Percentiles rank a stretch among this genome's conserved stretches.
phyloP scores from a whole-genome alignment of 2,329 filamentous ascomycete species.

The Aspergillus sergii region DNA sequence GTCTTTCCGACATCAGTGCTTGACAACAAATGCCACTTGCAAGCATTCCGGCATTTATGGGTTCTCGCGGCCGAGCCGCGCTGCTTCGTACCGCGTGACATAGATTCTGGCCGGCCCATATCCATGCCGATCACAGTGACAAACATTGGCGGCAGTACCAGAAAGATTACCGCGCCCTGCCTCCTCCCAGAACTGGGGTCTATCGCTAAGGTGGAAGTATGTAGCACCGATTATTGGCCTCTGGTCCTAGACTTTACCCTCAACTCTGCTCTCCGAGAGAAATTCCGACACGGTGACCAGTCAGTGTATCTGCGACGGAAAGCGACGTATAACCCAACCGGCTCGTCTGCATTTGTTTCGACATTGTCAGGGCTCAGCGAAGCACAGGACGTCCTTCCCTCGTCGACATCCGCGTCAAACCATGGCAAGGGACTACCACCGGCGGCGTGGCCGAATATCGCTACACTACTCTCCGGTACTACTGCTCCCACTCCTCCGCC shows the following conservation, averaged over 20 bases:
- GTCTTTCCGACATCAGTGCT: slow-evolving; percentile 86
- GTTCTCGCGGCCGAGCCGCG: slow-evolving; percentile 87
- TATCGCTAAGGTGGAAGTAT: slow-evolving; percentile 41
- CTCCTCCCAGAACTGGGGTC: slow-evolving; percentile 53
- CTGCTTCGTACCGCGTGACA: slow-evolving; percentile 84
- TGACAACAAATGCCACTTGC: slow-evolving; percentile 91
- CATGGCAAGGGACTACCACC: slow-evolving; percentile 29
- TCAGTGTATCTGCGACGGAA: slow-evolving; percentile 74
- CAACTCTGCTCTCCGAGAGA: slow-evolving; percentile 62
- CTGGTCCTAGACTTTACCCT: slow-evolving; percentile 73
- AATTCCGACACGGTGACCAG: slow-evolving; percentile 68
- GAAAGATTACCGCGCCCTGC: slow-evolving; percentile 55
- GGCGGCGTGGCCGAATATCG: slow-evolving; percentile 26
- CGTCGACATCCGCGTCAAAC: slow-evolving; percentile 27
- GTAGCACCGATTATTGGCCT: slow-evolving; percentile 72
- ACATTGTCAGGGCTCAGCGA: slow-evolving; percentile 75
- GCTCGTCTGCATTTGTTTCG: slow-evolving; percentile 68
- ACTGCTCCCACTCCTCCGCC: slow-evolving; percentile 28
- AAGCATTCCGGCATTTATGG: slow-evolving; percentile 97
- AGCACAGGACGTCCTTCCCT: slow-evolving; percentile 47
- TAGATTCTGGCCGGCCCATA: slow-evolving; percentile 79
- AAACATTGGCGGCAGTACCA: slow-evolving; percentile 49
- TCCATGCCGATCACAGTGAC: slow-evolving; percentile 70
- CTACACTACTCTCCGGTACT: slow-evolving; percentile 23
- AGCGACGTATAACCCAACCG: slow-evolving; percentile 63